Evolutionary conservation across 2,329 filamentous ascomycete genomes (phyloP).

Genomic region (Microdochium trichocladiopsis): DNA sequence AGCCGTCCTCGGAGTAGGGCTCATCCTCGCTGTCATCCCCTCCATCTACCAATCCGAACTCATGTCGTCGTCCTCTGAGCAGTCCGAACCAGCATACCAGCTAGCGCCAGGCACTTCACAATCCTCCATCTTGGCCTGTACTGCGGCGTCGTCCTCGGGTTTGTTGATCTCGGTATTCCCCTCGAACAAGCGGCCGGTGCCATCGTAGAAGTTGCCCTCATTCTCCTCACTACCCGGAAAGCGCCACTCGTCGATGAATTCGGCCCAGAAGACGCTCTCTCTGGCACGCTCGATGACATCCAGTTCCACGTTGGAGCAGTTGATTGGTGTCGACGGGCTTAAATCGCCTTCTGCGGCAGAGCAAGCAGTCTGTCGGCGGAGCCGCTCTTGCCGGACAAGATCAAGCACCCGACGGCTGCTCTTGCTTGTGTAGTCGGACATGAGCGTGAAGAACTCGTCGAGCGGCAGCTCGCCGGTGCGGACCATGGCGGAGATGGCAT

Average conservation of each 20-base stretch:
- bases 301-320: neutral
- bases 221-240: neutral
- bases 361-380: neutral
- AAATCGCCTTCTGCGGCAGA: neutral
- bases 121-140: constrained; percentile 1
- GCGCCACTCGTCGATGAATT: constrained; percentile 1
- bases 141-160: neutral
- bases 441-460: constrained; percentile 1
- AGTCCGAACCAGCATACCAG: neutral
- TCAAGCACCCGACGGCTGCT: neutral
- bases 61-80: neutral
- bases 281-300: neutral
- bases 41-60: neutral
- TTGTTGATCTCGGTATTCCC: constrained; percentile 1
- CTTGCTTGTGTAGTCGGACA: neutral
- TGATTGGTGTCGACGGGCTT: neutral
- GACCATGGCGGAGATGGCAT: constrained; percentile 1
- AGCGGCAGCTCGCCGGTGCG: constrained; percentile 1
- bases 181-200: neutral
- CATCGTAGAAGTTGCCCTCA: constrained; percentile 2
- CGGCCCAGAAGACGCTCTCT: neutral
- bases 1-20: no score
- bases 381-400: neutral
- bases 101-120: neutral
- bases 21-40: no score